These are phyloP conservation scores for Cordyceps militaris DNA, from an alignment of 2,329 filamentous ascomycete species.

Conservation along the genomic window DNA sequence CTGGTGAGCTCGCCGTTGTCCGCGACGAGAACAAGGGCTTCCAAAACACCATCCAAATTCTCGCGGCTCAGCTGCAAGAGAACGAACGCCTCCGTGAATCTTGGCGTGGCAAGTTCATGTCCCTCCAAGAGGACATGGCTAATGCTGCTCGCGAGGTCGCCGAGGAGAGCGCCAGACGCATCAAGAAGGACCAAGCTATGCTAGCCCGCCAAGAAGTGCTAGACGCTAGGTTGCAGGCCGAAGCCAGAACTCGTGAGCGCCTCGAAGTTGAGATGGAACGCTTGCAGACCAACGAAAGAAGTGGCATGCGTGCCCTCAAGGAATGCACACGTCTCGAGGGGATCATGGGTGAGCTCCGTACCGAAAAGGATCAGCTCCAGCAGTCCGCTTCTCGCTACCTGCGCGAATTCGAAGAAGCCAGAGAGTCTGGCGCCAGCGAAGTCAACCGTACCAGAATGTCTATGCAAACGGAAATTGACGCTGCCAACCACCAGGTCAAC, in stretches of 20 bases:
- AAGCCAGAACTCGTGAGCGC: slow-evolving; percentile 61
- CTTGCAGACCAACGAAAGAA: slow-evolving; percentile 56
- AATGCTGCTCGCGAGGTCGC: slow-evolving; percentile 70
- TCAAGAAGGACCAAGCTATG: slow-evolving; percentile 71
- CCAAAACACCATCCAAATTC: slow-evolving; percentile 62
- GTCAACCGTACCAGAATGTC: slow-evolving; percentile 72
- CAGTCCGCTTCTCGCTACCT: slow-evolving; percentile 62
- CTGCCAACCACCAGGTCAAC: slow-evolving; percentile 79
- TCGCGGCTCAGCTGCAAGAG: slow-evolving; percentile 76
- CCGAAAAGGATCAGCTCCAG: slow-evolving; percentile 66
- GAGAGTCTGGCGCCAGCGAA: slow-evolving; percentile 71
- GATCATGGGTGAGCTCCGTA: slow-evolving; percentile 49
- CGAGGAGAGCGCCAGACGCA: slow-evolving; percentile 72
- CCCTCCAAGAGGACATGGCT: slow-evolving; percentile 81
- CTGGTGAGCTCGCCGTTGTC: slow-evolving; percentile 41
- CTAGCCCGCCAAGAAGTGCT: slow-evolving; percentile 74
- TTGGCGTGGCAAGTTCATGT: slow-evolving; percentile 77
- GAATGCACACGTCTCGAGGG: slow-evolving; percentile 55
- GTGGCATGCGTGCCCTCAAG: slow-evolving; percentile 56
- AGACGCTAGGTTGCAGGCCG: slow-evolving; percentile 68
- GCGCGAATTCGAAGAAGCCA: slow-evolving; percentile 76
- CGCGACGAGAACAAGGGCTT: slow-evolving; percentile 64
- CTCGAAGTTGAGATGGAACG: slow-evolving; percentile 61
- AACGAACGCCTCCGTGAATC: slow-evolving; percentile 76
- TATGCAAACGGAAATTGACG: slow-evolving; percentile 74